These are phyloP conservation scores for Chrysanthemum seticuspe DNA, from an alignment of 129 eudicot species.

Conservation along the genomic window DNA sequence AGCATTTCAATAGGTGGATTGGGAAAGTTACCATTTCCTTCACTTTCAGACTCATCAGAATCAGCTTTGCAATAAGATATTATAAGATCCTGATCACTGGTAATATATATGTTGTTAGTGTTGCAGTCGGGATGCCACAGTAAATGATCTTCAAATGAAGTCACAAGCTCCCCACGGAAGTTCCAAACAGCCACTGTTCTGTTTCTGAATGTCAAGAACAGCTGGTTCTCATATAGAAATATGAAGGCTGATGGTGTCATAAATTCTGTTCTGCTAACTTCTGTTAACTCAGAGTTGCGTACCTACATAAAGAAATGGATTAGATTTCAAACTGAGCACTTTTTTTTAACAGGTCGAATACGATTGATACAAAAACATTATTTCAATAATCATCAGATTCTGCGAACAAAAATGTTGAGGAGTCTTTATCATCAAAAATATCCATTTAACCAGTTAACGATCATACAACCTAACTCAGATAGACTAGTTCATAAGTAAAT, in stretches of 20 bases:
- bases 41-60: slow-evolving; percentile 53
- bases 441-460: neutral
- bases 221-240: slow-evolving; percentile 75
- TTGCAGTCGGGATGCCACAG: slow-evolving; percentile 96
- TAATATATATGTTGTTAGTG: slow-evolving; percentile 81
- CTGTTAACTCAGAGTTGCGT: slow-evolving; percentile 65
- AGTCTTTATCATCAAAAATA: neutral
- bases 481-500: neutral
- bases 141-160: slow-evolving; percentile 90
- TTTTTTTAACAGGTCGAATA: neutral
- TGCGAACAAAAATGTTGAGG: neutral
- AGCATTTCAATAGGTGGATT: neutral
- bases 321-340: neutral
- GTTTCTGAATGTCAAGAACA: slow-evolving; percentile 75
- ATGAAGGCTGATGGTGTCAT: slow-evolving; percentile 98
- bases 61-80: slow-evolving; percentile 90
- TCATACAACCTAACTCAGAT: neutral
- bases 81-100: slow-evolving; percentile 90
- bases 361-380: neutral
- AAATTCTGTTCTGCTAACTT: slow-evolving; percentile 81
- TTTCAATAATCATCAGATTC: neutral
- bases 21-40: slow-evolving; percentile 56
- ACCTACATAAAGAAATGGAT: slow-evolving; percentile 42
- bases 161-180: slow-evolving; percentile 88
- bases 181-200: slow-evolving; percentile 93